phyloP scores from a whole-genome alignment of 768 basidiomycete genomes.

The Austroboletus festivus region DNA sequence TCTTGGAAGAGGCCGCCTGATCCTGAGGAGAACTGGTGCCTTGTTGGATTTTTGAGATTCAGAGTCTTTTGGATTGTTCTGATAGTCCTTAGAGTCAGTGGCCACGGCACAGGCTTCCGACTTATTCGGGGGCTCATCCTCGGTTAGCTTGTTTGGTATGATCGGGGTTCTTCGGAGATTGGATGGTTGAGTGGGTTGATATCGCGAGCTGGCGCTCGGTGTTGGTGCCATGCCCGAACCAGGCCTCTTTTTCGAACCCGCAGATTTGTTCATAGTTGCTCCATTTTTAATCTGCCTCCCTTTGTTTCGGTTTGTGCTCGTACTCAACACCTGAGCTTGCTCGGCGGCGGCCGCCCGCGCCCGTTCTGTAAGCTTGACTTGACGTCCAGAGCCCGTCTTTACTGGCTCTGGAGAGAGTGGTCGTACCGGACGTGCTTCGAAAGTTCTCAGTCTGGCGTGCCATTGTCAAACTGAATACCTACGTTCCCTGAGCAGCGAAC shows the following conservation, averaged over 20 bases:
- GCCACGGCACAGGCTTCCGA: too few relatives aligned
- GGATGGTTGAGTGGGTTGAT: slow-evolving; percentile 12
- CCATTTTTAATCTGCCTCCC: too few relatives aligned
- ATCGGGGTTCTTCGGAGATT: slow-evolving; percentile 9
- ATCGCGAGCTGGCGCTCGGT: neutral
- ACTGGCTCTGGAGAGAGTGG: slow-evolving; percentile 8
- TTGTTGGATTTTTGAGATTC: too few relatives aligned
- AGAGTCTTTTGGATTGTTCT: too few relatives aligned
- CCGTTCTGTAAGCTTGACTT: slow-evolving; percentile 19
- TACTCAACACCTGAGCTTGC: too few relatives aligned
- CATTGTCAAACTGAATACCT: neutral
- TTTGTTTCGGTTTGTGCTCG: too few relatives aligned
- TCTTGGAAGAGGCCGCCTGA: too few relatives aligned
- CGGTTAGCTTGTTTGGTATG: neutral
- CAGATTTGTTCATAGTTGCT: too few relatives aligned
- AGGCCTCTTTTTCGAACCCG: too few relatives aligned
- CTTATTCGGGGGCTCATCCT: neutral
- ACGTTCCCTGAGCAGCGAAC: slow-evolving; percentile 27
- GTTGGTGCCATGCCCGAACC: too few relatives aligned
- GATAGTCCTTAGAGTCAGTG: too few relatives aligned
- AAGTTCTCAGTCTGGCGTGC: slow-evolving; percentile 6
- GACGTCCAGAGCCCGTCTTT: slow-evolving; percentile 24
- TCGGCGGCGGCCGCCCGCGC: slow-evolving; percentile 11
- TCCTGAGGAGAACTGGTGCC: too few relatives aligned
- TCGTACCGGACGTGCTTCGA: slow-evolving; percentile 12